These are phyloP conservation scores for Leccinellum albellum DNA, from an alignment of 768 basidiomycete species.

Conservation along the genomic window DNA sequence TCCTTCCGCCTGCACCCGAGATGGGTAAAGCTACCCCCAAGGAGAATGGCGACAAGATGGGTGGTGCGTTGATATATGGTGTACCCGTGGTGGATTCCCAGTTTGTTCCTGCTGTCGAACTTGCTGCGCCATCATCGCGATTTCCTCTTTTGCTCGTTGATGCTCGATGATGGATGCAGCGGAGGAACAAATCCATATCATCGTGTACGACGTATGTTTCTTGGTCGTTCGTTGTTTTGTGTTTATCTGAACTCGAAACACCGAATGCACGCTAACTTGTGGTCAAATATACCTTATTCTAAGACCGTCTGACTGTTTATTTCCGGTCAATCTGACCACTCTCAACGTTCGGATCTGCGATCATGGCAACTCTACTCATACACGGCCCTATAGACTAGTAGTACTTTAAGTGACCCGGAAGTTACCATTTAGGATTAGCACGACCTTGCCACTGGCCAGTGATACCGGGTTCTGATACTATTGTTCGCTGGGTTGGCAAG, in stretches of 20 bases:
- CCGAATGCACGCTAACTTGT: conserved; percentile 12
- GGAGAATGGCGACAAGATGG: conserved; percentile 36
- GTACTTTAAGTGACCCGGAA: background rate
- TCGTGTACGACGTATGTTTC: conserved; percentile 12
- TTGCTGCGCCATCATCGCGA: conserved; percentile 68
- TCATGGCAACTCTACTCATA: conserved; percentile 9
- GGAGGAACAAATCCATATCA: no score
- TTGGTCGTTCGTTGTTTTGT: conserved; percentile 14
- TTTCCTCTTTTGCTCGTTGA: conserved; percentile 74
- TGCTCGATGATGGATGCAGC: conserved; percentile 17
- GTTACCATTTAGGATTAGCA: background rate
- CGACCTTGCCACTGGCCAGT: background rate
- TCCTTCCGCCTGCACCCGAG: conserved; percentile 41
- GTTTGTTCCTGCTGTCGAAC: conserved; percentile 55
- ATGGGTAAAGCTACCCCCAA: background rate
- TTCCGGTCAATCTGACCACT: conserved; percentile 1
- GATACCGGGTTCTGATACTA: no score
- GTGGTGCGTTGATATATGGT: conserved; percentile 51
- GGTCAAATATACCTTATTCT: conserved; percentile 14
- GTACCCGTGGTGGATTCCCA: conserved; percentile 49
- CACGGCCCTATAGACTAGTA: no score
- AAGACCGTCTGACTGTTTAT: conserved; percentile 5
- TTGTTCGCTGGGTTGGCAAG: no score
- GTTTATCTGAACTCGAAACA: conserved; percentile 32
- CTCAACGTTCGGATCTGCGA: conserved; percentile 15